Evolutionary conservation across 1,284 basidiomycete species (phyloP), one percentile per base, ranked within the genome.

Genomic region (Anthracocystis panici-leucophaei): DNA sequence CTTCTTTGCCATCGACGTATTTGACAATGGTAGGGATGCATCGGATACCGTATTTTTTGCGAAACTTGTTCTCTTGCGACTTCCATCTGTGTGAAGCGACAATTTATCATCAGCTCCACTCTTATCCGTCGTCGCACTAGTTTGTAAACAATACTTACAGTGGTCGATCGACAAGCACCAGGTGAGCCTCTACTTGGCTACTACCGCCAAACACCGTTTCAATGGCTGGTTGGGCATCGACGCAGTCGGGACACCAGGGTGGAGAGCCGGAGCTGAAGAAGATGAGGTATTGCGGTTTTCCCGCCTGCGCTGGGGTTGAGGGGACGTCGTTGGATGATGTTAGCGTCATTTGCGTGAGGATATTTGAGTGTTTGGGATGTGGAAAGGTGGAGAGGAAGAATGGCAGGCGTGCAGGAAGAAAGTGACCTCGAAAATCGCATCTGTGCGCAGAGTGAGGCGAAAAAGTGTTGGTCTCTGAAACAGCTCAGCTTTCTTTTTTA

Each of bases 191-290:
- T 6, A 60, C 57, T 5, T 29, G 21, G 48, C 35, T 45, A 25
- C 23, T 42, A 12, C 57, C 57, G 25, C 48, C 78, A 35, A 80
- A 80, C 25, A 76, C 66, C 11, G 60, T 50, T n/a, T 68, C 48
- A 25, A 80, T 40, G 10, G 61, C 63, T 4, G 75, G 72, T 29
- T 69, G 60, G 0, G 75, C 76, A 45, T 75, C 69, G 48, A 75
- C 73, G 48, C 78, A 80, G 61, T 80, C 78, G 7, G 78, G 73
- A 51, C 78, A 80, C 78, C 78, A 80, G 14, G 78, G 68, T 1
- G 78, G 78, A 8, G 44, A 31, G 18, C 78, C 76, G 8, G 73
- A 74, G 53, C 72, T 75, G 66, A 78, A 80, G 53, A 73, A 80
- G 65, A 80, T 63, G 58, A 80, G 60, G 35, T 46, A 78, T 10